Conservation (phyloP, 495 filamentous ascomycete genomes). For the Tetracladium marchalianum region DNA sequence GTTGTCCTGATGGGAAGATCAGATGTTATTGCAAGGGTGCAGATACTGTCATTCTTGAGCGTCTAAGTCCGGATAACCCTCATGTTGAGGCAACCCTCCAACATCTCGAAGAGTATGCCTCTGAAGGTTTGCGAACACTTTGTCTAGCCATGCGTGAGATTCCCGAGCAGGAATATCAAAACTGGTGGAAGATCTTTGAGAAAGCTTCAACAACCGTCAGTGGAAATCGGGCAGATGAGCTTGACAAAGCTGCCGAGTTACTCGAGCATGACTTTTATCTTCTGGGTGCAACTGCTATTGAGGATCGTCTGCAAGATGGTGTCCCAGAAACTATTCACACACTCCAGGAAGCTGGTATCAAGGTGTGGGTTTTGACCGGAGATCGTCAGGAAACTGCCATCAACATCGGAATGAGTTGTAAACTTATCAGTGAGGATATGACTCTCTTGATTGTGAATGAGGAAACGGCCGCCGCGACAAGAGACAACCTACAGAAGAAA, state of each 20-base stretch:
- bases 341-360: slow-evolving; percentile 92
- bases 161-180: slow-evolving; percentile 78
- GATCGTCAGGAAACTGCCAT: slow-evolving; percentile 98
- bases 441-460: slow-evolving; percentile 95
- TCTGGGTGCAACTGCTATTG: slow-evolving; percentile 93
- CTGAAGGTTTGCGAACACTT: slow-evolving; percentile 88
- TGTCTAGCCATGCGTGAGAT: slow-evolving; percentile 94
- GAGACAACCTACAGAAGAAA: slow-evolving; percentile 86
- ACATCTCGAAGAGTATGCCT: slow-evolving; percentile 96
- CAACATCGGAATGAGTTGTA: slow-evolving; percentile 99
- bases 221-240: slow-evolving; percentile 84
- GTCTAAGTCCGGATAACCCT: slow-evolving; percentile 68
- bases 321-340: slow-evolving; percentile 99
- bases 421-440: slow-evolving; percentile 98
- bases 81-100: slow-evolving; percentile 79
- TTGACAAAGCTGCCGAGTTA: slow-evolving; percentile 94
- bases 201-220: slow-evolving; percentile 85
- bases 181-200: slow-evolving; percentile 83
- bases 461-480: slow-evolving; percentile 61
- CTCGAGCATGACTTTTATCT: slow-evolving; percentile 89
- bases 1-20: slow-evolving; percentile 93
- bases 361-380: slow-evolving; percentile 97
- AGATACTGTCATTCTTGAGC: slow-evolving; percentile 90
- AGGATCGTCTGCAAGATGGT: slow-evolving; percentile 93
- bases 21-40: slow-evolving; percentile 93